These are phyloP conservation scores for Hymenoscyphus salicellus DNA, from an alignment of 2,329 filamentous ascomycete genomes.

Conservation along the genomic window DNA sequence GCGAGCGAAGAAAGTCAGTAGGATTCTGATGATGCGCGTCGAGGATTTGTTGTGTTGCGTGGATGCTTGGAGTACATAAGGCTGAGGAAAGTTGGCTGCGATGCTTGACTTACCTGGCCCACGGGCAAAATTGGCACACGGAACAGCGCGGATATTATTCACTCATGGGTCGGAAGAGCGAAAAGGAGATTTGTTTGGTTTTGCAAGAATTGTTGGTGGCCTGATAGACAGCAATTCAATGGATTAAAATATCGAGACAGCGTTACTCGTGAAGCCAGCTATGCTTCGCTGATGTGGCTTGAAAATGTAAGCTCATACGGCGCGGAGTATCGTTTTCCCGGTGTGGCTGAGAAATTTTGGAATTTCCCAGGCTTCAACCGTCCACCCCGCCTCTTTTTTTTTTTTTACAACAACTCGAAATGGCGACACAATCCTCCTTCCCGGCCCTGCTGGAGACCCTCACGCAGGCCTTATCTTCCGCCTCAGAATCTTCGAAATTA, in stretches of 20 bases:
- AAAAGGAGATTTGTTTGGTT: background rate
- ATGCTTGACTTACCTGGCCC: background rate
- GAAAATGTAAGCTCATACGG: background rate
- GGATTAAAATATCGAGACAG: background rate
- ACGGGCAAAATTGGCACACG: constrained; percentile 8
- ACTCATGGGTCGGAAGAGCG: background rate
- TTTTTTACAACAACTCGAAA: constrained; percentile 21
- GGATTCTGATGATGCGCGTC: background rate
- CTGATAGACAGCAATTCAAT: background rate
- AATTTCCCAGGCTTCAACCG: background rate
- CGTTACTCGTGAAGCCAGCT: background rate
- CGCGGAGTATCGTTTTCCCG: background rate
- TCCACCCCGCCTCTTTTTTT: background rate
- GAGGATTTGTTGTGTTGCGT: background rate
- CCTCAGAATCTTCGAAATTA: constrained; percentile 65
- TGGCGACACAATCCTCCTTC: constrained; percentile 51
- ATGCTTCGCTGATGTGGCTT: background rate
- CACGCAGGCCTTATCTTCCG: constrained; percentile 54
- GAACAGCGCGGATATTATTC: constrained; percentile 3
- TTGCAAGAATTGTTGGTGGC: background rate
- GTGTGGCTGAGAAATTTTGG: background rate
- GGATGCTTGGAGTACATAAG: background rate
- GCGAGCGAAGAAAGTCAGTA: background rate
- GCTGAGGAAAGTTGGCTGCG: background rate
- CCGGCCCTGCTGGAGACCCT: constrained; percentile 52